These are phyloP conservation scores for Pleurotus djamor DNA, from an alignment of 768 basidiomycete species.

Conservation along the genomic window DNA sequence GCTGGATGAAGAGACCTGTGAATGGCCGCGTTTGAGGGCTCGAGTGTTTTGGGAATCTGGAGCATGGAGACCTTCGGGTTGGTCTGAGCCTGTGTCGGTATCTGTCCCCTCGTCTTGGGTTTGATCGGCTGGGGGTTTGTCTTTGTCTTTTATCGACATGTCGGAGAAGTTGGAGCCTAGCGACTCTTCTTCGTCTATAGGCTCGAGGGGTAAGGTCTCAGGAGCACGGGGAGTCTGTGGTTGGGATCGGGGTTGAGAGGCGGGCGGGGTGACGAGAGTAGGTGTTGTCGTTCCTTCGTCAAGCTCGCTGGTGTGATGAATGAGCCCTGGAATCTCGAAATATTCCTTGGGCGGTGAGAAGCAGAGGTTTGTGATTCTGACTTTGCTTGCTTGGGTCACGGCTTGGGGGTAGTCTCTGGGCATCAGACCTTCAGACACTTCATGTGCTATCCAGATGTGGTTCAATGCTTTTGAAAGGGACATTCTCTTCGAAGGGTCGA, in stretches of 20 bases:
- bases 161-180: conserved; percentile 5
- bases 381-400: neutral
- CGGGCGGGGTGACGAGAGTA: neutral
- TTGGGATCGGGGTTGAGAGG: neutral
- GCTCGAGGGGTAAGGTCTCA: neutral
- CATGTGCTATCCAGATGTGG: conserved; percentile 70
- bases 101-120: neutral
- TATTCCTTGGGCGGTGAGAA: neutral
- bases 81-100: neutral
- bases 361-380: neutral
- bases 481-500: conserved; percentile 65
- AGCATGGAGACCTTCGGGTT: neutral
- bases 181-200: neutral
- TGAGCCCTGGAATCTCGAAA: neutral
- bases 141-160: conserved; percentile 1
- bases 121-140: neutral
- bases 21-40: conserved; percentile 4
- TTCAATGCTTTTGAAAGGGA: conserved; percentile 61
- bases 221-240: neutral
- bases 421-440: neutral
- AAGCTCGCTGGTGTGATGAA: no score
- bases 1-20: neutral
- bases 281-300: no score
- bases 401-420: neutral
- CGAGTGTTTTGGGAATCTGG: neutral